Evolutionary conservation across 2,329 filamentous ascomycete species (phyloP).

Genomic region (Cladorrhinum sp.): DNA sequence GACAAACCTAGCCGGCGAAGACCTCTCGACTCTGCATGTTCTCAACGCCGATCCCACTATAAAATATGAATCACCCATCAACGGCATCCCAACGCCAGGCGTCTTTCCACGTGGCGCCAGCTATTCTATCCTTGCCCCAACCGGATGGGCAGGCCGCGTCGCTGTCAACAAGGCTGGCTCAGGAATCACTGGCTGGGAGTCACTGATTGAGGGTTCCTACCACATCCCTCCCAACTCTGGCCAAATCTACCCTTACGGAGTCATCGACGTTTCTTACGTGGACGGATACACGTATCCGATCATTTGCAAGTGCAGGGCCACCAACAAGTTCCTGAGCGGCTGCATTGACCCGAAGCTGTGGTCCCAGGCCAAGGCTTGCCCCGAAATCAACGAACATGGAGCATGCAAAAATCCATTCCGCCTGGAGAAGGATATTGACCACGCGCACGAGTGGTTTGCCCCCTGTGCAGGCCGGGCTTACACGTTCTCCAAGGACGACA

Average conservation of each 20-base stretch:
- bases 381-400: slow-evolving; percentile 14
- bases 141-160: slow-evolving; percentile 25
- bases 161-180: slow-evolving; percentile 18
- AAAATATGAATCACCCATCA: slow-evolving; percentile 13
- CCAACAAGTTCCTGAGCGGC: slow-evolving; percentile 18
- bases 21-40: slow-evolving; percentile 4
- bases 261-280: slow-evolving; percentile 27
- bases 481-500: slow-evolving; percentile 14
- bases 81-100: slow-evolving; percentile 15
- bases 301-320: slow-evolving; percentile 20
- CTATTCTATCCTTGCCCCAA: slow-evolving; percentile 20
- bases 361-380: slow-evolving; percentile 14
- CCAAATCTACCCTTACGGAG: slow-evolving; percentile 12
- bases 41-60: slow-evolving; percentile 11
- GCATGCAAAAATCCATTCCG: slow-evolving; percentile 25
- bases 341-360: slow-evolving; percentile 26
- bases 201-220: slow-evolving; percentile 5
- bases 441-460: slow-evolving; percentile 10
- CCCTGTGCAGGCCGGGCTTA: slow-evolving; percentile 15
- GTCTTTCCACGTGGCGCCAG: slow-evolving; percentile 14
- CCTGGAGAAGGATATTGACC: background rate
- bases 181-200: slow-evolving; percentile 12
- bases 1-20: background rate
- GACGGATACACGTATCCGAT: slow-evolving; percentile 26
- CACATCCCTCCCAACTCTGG: slow-evolving; percentile 9